Percentiles rank a stretch among this genome's conserved stretches.
Conservation (phyloP, 257 asterid species). For the Lycium barbarum region DNA sequence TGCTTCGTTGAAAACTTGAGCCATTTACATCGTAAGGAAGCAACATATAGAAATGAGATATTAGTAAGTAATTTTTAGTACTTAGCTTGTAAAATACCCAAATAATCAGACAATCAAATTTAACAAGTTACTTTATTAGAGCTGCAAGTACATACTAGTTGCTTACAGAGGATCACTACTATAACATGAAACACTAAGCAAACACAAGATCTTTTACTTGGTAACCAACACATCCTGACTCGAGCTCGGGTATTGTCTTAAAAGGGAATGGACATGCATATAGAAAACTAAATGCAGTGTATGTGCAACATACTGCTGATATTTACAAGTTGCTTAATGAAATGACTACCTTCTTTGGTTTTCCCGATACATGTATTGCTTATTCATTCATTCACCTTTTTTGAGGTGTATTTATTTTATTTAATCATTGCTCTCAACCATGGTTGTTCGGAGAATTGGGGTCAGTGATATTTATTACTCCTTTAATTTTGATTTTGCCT, state of each 20-base stretch:
- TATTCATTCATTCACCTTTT: conserved; percentile 1
- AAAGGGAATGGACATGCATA: neutral
- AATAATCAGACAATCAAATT: neutral
- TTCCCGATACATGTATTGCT: neutral
- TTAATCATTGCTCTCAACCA: neutral
- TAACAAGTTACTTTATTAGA: neutral
- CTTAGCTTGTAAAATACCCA: neutral
- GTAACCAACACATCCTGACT: neutral
- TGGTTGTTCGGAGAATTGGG: conserved; percentile 19
- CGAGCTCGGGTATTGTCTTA: neutral
- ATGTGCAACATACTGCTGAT: neutral
- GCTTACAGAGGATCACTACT: neutral
- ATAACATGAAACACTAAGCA: neutral
- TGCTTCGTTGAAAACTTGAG: conserved; percentile 9
- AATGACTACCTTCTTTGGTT: conserved; percentile 16
- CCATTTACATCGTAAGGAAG: neutral
- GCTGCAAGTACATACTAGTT: neutral
- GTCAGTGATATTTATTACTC: conserved; percentile 17
- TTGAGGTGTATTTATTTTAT: conserved; percentile 12
- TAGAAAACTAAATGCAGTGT: neutral
- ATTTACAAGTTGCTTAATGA: conserved; percentile 14
- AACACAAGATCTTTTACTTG: neutral
- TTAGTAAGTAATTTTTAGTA: neutral
- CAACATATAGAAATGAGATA: conserved; percentile 5
- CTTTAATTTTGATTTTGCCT: conserved; percentile 33